Base-by-base conservation (phyloP, 1,284 basidiomycete genomes). In the Cutaneotrichosporon spelunceum region DNA sequence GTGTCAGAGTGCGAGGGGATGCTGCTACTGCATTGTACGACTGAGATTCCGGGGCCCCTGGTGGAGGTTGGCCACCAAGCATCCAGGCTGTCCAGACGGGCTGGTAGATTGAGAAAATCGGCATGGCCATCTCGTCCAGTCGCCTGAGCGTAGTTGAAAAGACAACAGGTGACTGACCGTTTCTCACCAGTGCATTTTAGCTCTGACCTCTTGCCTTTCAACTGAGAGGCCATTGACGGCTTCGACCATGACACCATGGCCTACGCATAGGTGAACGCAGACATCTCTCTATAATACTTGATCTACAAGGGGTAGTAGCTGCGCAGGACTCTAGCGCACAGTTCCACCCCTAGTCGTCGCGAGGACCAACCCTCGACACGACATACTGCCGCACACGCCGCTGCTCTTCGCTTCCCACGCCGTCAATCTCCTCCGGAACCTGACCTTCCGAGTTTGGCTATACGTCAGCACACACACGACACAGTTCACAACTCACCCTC, bases 381-480 rank as follows among this genome's bases (percentile, higher is more conserved):
- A 95, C 86, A 80, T 93, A 91, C 67, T 85, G 81, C 64, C 83
- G 84, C 24, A 87, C 89, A 64, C 85, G 83, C 71, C 84, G 87
- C 80, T 93, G 91, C 79, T 94, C 93, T 66, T 84, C 81, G 36
- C 87, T 90, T n/a, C 91, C 90, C 0, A 95, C 90, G 6, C 93
- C 93, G 49, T 87, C 86, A 29, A 94, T 82, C 65, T 91, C 85
- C 78, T 95, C 93, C 13, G 93, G 87, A 16, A 85, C 86, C 78
- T 89, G 84, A n/a, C 85, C 85, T 61, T 95, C 91, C 34, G 87
- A 75, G 74, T 95, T 93, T 66, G 86, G 80, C 92, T 90, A 68
- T 19, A 21, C 53, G 59, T 66, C 66, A 70, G 66, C 57, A 39
- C 44, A 16, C 66, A 33, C 66, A 19, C 27, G 26, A 23, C 14